Evolutionary conservation across 1,139 yeast species (phyloP), one percentile per base, ranked within the genome.

Genomic region (Pichia sp.): DNA sequence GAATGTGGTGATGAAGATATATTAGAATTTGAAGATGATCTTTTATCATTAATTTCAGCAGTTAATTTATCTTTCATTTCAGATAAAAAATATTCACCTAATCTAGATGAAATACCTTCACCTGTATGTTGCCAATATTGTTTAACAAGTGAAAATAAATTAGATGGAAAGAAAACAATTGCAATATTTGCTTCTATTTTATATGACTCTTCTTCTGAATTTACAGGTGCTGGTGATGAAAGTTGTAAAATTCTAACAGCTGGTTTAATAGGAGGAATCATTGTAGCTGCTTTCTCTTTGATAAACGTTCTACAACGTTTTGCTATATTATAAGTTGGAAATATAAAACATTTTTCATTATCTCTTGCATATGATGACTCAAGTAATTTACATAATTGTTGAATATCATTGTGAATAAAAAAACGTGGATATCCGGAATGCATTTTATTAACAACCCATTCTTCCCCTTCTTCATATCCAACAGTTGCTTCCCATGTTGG

Each of bases 81-180:
- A 52, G 78, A 79, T 51, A 85, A 67, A 40, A 86, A 79, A 60
- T 87, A 92, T 64, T 90, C 97, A 1, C 90, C 97, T 67, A 83
- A 71, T 59, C 97, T 72, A 9, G 96, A 86, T 26, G 96, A 86
- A 40, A 92, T 78, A 10, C 96, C 96, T 66, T 92, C 97, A 34
- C 98, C 98, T 0, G 95, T 74, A 61, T 90, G 97, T 64, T 90
- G 97, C 98, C 98, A 92, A 67, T 86, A 92, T 58, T 80, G 81
- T 63, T 88, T 89, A 34, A 94, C 92, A 5, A 85, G 64, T 1
- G 78, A 66, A 55, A 72, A 80, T 45, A 76, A 78, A 2, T 68
- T 62, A 2, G 73, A 70, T 0, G 87, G 87, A 59, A 84, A 83
- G 57, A 92, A 85, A 2, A 88, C 87, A 33, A 81, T 86, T 0